Conservation (phyloP, 2,329 filamentous ascomycete species). For the Gaeumannomyces tritici region DNA sequence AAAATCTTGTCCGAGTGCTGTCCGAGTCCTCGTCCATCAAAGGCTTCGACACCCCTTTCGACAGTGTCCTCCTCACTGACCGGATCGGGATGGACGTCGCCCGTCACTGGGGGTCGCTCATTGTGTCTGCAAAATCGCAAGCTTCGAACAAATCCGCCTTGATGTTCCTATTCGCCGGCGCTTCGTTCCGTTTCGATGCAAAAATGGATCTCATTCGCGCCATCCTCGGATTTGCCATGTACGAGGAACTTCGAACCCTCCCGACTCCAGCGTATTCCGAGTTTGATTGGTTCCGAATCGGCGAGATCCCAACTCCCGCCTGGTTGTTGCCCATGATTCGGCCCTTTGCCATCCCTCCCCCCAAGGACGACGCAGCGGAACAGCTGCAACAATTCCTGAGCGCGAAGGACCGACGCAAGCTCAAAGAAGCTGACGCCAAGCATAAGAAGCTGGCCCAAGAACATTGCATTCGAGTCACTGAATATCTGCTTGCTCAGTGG, state of each 20-base stretch:
- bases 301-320: constrained; percentile 11
- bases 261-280: constrained; percentile 22
- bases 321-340: neutral
- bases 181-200: constrained; percentile 14
- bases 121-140: constrained; percentile 7
- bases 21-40: constrained; percentile 12
- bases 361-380: constrained; percentile 4
- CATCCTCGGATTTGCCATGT: constrained; percentile 32
- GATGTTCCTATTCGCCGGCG: constrained; percentile 15
- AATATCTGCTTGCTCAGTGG: constrained; percentile 33
- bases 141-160: constrained; percentile 8
- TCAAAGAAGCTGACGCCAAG: constrained; percentile 17
- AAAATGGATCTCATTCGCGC: constrained; percentile 17
- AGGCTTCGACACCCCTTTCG: constrained; percentile 11
- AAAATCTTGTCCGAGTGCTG: constrained; percentile 11
- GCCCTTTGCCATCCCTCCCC: neutral
- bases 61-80: constrained; percentile 13
- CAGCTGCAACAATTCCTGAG: constrained; percentile 12
- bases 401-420: constrained; percentile 19
- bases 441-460: constrained; percentile 20
- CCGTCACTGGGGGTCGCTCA: constrained; percentile 16
- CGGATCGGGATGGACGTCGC: constrained; percentile 12
- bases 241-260: constrained; percentile 26
- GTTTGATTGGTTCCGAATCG: constrained; percentile 25
- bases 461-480: constrained; percentile 27